Evolutionary conservation across 495 filamentous ascomycete species (phyloP).

Genomic region (Hypoxylon cercidicola): DNA sequence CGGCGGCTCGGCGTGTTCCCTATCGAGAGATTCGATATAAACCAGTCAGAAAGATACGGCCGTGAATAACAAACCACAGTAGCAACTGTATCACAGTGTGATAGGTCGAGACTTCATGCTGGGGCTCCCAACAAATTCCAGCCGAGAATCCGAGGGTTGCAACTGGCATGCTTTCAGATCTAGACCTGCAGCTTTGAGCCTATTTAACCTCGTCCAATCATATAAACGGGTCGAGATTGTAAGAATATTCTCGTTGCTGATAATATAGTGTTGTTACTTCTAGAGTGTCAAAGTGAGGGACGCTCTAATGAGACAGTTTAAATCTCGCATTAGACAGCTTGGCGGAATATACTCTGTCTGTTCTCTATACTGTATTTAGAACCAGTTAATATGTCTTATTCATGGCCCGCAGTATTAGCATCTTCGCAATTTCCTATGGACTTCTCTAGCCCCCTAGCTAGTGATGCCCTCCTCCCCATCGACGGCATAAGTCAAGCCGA

Average conservation of each 20-base stretch:
- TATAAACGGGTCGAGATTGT: slow-evolving; percentile 20
- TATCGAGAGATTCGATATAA: slow-evolving; percentile 1
- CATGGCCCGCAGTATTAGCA: slow-evolving; percentile 1
- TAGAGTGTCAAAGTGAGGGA: slow-evolving; percentile 11
- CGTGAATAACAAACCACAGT: slow-evolving; percentile 13
- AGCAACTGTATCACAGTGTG: slow-evolving; percentile 6
- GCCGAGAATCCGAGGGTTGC: slow-evolving; percentile 20
- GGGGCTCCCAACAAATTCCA: slow-evolving; percentile 32
- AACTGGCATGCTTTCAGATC: slow-evolving; percentile 21
- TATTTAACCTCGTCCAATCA: slow-evolving; percentile 37
- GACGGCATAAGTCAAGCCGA: slow-evolving; percentile 2
- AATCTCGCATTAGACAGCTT: slow-evolving; percentile 14
- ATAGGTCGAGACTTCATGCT: slow-evolving; percentile 22
- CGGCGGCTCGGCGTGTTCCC: slow-evolving; percentile 22
- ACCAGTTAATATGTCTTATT: slow-evolving; percentile 19
- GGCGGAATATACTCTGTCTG: slow-evolving; percentile 18
- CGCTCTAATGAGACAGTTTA: slow-evolving; percentile 19
- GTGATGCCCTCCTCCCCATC: background rate
- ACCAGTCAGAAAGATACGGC: slow-evolving; percentile 3
- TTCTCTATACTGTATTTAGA: slow-evolving; percentile 35
- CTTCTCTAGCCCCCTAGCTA: slow-evolving; percentile 2
- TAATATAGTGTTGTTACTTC: slow-evolving; percentile 14
- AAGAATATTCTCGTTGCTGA: slow-evolving; percentile 34
- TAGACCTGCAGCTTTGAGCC: slow-evolving; percentile 37
- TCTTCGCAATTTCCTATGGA: background rate